These are phyloP conservation scores for Stephania cephalantha DNA, from an alignment of 164 flowering plant species.

Conservation along the genomic window DNA sequence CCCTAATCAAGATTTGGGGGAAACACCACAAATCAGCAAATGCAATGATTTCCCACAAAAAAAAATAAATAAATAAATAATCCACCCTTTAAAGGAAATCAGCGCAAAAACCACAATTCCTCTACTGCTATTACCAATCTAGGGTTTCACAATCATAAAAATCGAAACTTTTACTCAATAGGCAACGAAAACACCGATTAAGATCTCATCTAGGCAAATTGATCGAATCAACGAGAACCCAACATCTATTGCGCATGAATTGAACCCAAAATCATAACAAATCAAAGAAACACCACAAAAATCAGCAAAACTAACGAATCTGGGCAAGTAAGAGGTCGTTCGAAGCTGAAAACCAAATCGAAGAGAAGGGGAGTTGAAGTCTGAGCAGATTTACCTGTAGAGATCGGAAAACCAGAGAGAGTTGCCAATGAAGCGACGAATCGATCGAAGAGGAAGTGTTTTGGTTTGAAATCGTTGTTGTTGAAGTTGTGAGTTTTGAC, in stretches of 20 bases:
- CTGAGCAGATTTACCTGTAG: not conserved
- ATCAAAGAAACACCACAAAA: not conserved
- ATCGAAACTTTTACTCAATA: not conserved
- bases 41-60: not conserved
- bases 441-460: not conserved
- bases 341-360: not conserved
- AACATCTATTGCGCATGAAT: not conserved
- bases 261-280: not conserved
- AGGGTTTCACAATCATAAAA: not conserved
- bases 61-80: too few relatives aligned
- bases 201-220: not conserved
- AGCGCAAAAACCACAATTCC: not conserved
- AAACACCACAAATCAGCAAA: not conserved
- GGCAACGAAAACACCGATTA: not conserved
- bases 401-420: not conserved
- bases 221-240: not conserved
- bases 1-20: not conserved
- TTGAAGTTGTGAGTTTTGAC: not conserved
- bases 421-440: not conserved
- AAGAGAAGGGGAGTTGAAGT: not conserved
- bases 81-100: too few relatives aligned
- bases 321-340: not conserved
- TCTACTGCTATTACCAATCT: not conserved
- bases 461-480: not conserved
- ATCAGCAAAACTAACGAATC: not conserved